Conservation (phyloP, 768 basidiomycete genomes). For the Trametes cinnabarina region DNA sequence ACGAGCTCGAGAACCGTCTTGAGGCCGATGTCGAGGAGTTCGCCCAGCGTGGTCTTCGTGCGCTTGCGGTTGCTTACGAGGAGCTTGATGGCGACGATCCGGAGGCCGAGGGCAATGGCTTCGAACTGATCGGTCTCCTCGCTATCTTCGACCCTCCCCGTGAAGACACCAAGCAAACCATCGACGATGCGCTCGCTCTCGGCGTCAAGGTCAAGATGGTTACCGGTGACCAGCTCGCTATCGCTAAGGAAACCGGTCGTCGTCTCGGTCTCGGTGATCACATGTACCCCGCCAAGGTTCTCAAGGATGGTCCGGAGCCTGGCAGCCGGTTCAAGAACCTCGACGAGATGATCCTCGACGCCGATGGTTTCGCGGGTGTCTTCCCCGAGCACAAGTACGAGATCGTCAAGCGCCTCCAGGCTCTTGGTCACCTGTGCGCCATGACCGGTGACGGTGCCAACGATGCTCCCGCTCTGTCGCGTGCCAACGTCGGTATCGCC, state of each 20-base stretch:
- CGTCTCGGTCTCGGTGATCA: slow-evolving; percentile 98
- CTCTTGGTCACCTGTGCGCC: slow-evolving; percentile 91
- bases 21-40: slow-evolving; percentile 97
- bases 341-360: slow-evolving; percentile 99
- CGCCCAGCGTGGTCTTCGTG: slow-evolving; percentile 93
- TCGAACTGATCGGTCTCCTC: slow-evolving; percentile 95
- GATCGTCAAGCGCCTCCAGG: slow-evolving; percentile 97
- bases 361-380: slow-evolving; percentile 98
- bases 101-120: slow-evolving; percentile 91
- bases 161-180: slow-evolving; percentile 98
- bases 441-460: slow-evolving; percentile 99
- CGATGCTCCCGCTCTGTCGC: slow-evolving; percentile 95
- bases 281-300: slow-evolving; percentile 99
- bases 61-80: slow-evolving; percentile 94
- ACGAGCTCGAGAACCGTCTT: slow-evolving; percentile 85
- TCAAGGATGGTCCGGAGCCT: slow-evolving; percentile 92
- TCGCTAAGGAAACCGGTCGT: slow-evolving; percentile 98
- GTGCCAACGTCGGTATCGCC: slow-evolving; percentile 99
- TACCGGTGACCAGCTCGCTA: slow-evolving; percentile 99
- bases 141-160: slow-evolving; percentile 98
- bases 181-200: slow-evolving; percentile 92
- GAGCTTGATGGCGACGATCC: slow-evolving; percentile 81
- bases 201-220: slow-evolving; percentile 99
- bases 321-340: slow-evolving; percentile 80
- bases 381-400: slow-evolving; percentile 99